phyloP scores from a whole-genome alignment of 108 stramenopile genomes.

The Licmophora abbreviata region DNA sequence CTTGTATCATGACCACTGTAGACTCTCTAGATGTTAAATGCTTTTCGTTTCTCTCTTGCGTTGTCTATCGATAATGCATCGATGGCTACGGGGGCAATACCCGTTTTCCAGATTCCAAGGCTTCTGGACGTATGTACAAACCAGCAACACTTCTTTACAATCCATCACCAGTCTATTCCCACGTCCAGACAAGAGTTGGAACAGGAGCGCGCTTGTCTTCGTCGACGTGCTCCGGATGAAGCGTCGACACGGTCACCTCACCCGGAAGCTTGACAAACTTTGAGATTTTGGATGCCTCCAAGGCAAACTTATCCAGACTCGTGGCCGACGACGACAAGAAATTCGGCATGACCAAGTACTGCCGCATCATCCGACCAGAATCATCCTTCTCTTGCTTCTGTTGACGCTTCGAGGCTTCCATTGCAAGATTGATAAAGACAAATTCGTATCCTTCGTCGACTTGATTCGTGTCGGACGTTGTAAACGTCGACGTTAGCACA shows the following conservation, averaged over 20 bases:
- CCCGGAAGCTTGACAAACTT: conserved; percentile 33
- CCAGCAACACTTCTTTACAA: too few relatives aligned
- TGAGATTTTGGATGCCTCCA: conserved; percentile 39
- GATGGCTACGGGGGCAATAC: too few relatives aligned
- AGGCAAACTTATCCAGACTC: conserved; percentile 65
- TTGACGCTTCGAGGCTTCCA: conserved; percentile 24
- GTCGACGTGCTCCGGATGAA: conserved; percentile 73
- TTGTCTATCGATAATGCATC: too few relatives aligned
- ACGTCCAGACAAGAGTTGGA: conserved; percentile 59
- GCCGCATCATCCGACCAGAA: conserved; percentile 26
- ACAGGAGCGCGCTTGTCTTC: conserved; percentile 42
- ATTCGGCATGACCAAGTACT: conserved; percentile 67
- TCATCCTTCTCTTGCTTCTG: conserved; percentile 5
- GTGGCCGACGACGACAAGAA: conserved; percentile 64
- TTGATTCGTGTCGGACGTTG: conserved; percentile 40
- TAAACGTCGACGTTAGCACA: conserved; percentile 39
- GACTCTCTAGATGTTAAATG: too few relatives aligned
- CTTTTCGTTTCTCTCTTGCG: too few relatives aligned
- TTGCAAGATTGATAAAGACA: conserved; percentile 72
- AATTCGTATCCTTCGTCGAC: conserved; percentile 79
- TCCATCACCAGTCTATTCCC: too few relatives aligned
- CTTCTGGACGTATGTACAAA: too few relatives aligned
- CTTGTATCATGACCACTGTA: too few relatives aligned
- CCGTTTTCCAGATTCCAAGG: too few relatives aligned
- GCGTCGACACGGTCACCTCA: conserved; percentile 41